Conservation (phyloP, 371 early-diverging fungal species). For the Choanephora cucurbitarum region DNA sequence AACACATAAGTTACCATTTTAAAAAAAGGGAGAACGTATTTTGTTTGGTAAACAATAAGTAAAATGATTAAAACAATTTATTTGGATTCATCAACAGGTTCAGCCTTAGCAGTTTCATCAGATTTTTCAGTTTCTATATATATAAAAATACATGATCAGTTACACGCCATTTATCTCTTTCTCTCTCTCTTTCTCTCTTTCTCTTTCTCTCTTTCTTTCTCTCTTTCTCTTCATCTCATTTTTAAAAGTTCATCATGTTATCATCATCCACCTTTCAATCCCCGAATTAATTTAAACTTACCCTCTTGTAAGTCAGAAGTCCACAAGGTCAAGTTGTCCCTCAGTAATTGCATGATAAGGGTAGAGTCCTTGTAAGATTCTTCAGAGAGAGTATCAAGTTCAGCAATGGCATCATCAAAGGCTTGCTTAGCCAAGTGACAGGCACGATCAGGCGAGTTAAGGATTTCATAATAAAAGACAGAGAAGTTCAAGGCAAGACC, state of each 20-base stretch:
- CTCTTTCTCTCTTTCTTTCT: not conserved
- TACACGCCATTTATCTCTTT: not conserved
- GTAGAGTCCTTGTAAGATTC: conserved; percentile 99
- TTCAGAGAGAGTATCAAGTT: conserved; percentile 97
- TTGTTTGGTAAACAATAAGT: too few species aligned
- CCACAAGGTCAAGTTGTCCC: conserved; percentile 99
- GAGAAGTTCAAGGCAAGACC: conserved; percentile 99
- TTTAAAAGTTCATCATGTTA: not conserved
- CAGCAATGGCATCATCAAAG: conserved; percentile 99
- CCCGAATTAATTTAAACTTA: conserved; percentile 15
- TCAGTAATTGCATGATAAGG: conserved; percentile 99
- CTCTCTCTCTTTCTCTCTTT: not conserved
- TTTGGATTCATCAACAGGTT: conserved; percentile 29
- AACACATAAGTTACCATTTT: too few species aligned
- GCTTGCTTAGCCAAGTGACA: conserved; percentile 99
- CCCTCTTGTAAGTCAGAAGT: conserved; percentile 94
- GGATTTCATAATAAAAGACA: conserved; percentile 99
- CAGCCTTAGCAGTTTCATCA: conserved; percentile 24
- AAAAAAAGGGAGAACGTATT: too few species aligned
- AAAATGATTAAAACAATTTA: conserved; percentile 18
- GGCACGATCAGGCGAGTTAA: conserved; percentile 98
- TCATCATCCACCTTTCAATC: not conserved
- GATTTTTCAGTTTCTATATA: conserved; percentile 53
- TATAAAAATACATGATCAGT: conserved; percentile 89
- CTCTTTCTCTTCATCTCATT: not conserved